Percentiles rank a stretch among this genome's conserved stretches.
phyloP scores from a whole-genome alignment of 2,329 filamentous ascomycete species.

The Fusarium solani-melongenae region DNA sequence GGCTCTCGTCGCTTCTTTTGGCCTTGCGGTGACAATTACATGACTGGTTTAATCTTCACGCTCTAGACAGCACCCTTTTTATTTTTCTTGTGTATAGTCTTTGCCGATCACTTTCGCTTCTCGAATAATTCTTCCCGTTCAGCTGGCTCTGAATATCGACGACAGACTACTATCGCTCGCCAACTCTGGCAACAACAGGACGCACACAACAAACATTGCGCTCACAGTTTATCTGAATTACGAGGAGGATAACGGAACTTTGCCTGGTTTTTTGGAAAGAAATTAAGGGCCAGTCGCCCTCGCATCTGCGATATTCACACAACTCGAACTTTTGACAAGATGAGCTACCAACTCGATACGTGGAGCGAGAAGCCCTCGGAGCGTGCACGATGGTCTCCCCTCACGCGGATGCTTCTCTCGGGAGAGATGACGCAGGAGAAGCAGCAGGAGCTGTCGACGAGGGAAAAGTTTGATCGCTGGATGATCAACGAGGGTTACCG shows the following conservation, averaged over 20 bases:
- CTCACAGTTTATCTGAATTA: not conserved
- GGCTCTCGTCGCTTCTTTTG: conserved; percentile 9
- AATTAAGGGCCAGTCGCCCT: not conserved
- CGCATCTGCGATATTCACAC: not conserved
- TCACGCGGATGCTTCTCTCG: conserved; percentile 84
- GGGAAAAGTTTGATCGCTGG: conserved; percentile 84
- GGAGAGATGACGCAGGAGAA: conserved; percentile 83
- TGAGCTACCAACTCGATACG: conserved; percentile 43
- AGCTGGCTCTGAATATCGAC: conserved; percentile 38
- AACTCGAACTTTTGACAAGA: conserved; percentile 27
- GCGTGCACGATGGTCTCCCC: conserved; percentile 82
- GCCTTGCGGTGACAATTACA: conserved; percentile 17
- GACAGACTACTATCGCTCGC: not conserved
- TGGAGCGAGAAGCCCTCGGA: conserved; percentile 63
- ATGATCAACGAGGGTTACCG: conserved; percentile 91
- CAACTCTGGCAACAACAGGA: conserved; percentile 1
- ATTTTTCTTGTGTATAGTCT: conserved; percentile 43
- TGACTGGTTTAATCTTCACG: conserved; percentile 34
- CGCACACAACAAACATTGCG: not conserved
- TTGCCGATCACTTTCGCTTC: conserved; percentile 6
- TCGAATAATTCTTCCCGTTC: conserved; percentile 12
- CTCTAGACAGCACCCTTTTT: conserved; percentile 41
- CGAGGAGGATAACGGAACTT: not conserved
- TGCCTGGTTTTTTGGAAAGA: not conserved
- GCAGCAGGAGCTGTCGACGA: conserved; percentile 73